Percentiles rank a stretch among this genome's conserved stretches.
These are phyloP conservation scores for Clitopilus hobsonii DNA, from an alignment of 768 basidiomycete species.

Conservation along the genomic window DNA sequence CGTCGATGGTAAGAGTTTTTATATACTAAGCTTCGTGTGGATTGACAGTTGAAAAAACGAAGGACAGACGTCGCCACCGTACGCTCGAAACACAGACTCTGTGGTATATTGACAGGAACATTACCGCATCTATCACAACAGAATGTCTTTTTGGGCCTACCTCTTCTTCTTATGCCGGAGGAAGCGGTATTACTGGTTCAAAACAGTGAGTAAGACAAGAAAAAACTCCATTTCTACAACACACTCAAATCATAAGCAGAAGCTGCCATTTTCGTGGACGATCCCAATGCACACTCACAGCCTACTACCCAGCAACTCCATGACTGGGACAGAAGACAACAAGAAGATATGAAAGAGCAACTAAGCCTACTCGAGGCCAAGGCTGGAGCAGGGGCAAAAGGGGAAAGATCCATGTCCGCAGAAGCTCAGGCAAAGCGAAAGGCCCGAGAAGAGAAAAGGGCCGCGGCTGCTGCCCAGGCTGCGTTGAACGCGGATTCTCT, in stretches of 20 bases:
- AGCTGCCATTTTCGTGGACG: slow-evolving; percentile 73
- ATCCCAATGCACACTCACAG: slow-evolving; percentile 50
- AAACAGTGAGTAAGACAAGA: slow-evolving; percentile 48
- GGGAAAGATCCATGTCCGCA: slow-evolving; percentile 45
- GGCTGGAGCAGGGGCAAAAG: slow-evolving; percentile 28
- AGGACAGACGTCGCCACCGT: slow-evolving; percentile 71
- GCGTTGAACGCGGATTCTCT: background rate
- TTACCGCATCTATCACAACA: slow-evolving; percentile 94
- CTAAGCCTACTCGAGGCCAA: slow-evolving; percentile 44
- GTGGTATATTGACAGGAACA: slow-evolving; percentile 84
- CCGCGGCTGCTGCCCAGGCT: slow-evolving; percentile 14
- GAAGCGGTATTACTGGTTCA: slow-evolving; percentile 86
- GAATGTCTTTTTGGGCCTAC: slow-evolving; percentile 94
- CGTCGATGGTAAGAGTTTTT: slow-evolving; percentile 54
- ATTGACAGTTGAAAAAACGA: slow-evolving; percentile 8
- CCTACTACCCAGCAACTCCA: slow-evolving; percentile 44
- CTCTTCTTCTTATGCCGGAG: slow-evolving; percentile 83
- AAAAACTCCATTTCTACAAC: slow-evolving; percentile 2
- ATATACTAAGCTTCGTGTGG: slow-evolving; percentile 3
- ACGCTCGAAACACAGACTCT: slow-evolving; percentile 76
- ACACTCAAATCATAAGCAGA: slow-evolving; percentile 38
- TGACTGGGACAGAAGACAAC: slow-evolving; percentile 48
- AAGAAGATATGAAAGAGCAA: slow-evolving; percentile 43
- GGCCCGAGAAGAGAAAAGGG: slow-evolving; percentile 52
- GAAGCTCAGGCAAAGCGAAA: slow-evolving; percentile 69